These are phyloP conservation scores for Thalassia testudinum DNA, from an alignment of 116 monocot species.

Conservation along the genomic window DNA sequence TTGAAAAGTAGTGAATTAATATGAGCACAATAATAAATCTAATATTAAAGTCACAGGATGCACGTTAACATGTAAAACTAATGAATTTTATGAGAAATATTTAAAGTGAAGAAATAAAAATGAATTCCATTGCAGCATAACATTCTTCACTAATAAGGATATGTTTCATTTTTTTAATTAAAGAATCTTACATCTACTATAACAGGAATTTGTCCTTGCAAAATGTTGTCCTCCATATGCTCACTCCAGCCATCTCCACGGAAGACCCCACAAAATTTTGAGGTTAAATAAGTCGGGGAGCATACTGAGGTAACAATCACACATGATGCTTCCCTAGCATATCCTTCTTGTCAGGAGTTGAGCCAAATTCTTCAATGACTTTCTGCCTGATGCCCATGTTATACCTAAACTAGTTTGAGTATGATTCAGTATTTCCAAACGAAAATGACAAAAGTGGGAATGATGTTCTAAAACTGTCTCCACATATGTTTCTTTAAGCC, in stretches of 20 bases:
- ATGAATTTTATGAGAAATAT: too few relatives aligned
- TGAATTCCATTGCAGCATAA: too few relatives aligned
- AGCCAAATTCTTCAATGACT: conserved; percentile 67
- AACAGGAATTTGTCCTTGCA: conserved; percentile 88
- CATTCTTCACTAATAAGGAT: too few relatives aligned
- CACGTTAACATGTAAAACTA: too few relatives aligned
- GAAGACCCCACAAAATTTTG: conserved; percentile 81
- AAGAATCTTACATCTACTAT: conserved; percentile 57
- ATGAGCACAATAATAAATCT: too few relatives aligned
- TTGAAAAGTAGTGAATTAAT: too few relatives aligned
- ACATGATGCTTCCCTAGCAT: conserved; percentile 66
- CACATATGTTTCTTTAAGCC: conserved; percentile 65
- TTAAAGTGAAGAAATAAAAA: too few relatives aligned
- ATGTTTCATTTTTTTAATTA: too few relatives aligned
- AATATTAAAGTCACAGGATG: too few relatives aligned
- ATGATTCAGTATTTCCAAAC: too few relatives aligned
- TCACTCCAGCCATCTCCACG: conserved; percentile 98
- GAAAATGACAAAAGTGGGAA: neutral
- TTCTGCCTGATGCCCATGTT: conserved; percentile 88
- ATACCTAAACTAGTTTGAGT: conserved; percentile 35
- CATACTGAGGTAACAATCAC: conserved; percentile 54
- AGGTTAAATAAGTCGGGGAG: conserved; percentile 39
- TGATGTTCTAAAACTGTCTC: neutral
- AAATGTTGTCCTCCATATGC: conserved; percentile 82
- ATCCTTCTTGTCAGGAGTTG: conserved; percentile 66